A percentile compares a stretch with the other conserved stretches of the same genome.
Conservation (phyloP, 1,139 yeast genomes). For the Meyerozyma carpophila region DNA sequence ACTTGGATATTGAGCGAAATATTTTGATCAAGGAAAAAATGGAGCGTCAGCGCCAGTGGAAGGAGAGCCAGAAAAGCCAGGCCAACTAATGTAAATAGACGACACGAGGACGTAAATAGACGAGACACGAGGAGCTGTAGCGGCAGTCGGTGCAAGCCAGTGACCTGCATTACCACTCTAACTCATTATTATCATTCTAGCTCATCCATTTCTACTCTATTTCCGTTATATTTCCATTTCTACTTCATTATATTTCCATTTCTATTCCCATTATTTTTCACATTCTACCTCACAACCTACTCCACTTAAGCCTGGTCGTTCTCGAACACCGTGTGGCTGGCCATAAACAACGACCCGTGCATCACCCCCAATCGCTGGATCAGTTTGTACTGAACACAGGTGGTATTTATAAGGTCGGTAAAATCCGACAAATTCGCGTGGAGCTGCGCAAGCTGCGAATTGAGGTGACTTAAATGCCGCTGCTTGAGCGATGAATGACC, state of each 20-base stretch:
- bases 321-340: constrained; percentile 58
- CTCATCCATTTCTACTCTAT: too few species aligned
- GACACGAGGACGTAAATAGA: not conserved
- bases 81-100: not conserved
- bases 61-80: not conserved
- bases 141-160: too few species aligned
- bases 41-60: constrained; percentile 11
- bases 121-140: not conserved
- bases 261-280: not conserved
- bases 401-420: constrained; percentile 48
- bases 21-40: constrained; percentile 53
- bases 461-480: constrained; percentile 55
- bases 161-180: too few species aligned
- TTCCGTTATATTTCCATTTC: not conserved
- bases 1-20: constrained; percentile 69
- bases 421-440: constrained; percentile 56
- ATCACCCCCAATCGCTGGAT: constrained; percentile 54
- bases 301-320: constrained; percentile 39
- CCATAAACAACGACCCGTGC: constrained; percentile 62
- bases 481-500: constrained; percentile 23
- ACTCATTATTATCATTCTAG: too few species aligned
- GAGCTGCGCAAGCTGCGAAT: constrained; percentile 58
- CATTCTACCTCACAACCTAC: too few species aligned
- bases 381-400: constrained; percentile 51
- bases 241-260: too few species aligned